Percentiles rank a stretch among this genome's conserved stretches.
Evolutionary conservation across 139 green algal genomes (phyloP).

Genomic region (Chlorella sp.): DNA sequence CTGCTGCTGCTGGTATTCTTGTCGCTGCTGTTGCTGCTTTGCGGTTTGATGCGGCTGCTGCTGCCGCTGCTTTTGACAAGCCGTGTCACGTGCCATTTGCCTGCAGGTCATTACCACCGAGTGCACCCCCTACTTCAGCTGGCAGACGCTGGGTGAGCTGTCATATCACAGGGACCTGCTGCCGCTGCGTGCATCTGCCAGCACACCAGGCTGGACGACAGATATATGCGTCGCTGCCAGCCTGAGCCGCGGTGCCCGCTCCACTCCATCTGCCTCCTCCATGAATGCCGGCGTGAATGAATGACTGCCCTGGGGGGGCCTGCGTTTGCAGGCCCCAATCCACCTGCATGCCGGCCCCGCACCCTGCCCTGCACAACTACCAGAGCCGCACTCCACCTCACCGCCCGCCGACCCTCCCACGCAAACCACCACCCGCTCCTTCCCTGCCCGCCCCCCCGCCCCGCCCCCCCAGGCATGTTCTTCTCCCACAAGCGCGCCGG

Average conservation of each 20-base stretch:
- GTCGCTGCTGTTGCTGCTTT: neutral
- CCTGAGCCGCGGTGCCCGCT: neutral
- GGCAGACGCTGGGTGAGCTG: conserved; percentile 69
- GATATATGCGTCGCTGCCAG: neutral
- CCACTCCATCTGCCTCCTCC: neutral
- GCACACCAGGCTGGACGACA: too few species aligned
- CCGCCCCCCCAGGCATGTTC: conserved; percentile 58
- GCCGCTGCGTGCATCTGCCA: too few species aligned
- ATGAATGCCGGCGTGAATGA: neutral
- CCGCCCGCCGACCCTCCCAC: too few species aligned
- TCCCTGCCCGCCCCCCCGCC: neutral
- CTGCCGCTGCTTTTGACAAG: neutral
- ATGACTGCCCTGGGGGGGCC: too few species aligned
- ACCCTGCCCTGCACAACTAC: neutral
- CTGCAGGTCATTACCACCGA: conserved; percentile 34
- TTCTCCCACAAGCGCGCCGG: conserved; percentile 60
- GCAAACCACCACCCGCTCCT: neutral
- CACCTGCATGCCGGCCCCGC: too few species aligned
- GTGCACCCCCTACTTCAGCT: conserved; percentile 70
- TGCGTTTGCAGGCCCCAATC: too few species aligned
- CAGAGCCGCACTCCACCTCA: too few species aligned
- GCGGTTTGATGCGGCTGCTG: too few species aligned
- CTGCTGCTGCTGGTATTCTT: too few species aligned
- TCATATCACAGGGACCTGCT: neutral
- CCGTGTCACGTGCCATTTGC: too few species aligned